phyloP scores from a whole-genome alignment of 495 filamentous ascomycete species.

The Penicillium argentinense region DNA sequence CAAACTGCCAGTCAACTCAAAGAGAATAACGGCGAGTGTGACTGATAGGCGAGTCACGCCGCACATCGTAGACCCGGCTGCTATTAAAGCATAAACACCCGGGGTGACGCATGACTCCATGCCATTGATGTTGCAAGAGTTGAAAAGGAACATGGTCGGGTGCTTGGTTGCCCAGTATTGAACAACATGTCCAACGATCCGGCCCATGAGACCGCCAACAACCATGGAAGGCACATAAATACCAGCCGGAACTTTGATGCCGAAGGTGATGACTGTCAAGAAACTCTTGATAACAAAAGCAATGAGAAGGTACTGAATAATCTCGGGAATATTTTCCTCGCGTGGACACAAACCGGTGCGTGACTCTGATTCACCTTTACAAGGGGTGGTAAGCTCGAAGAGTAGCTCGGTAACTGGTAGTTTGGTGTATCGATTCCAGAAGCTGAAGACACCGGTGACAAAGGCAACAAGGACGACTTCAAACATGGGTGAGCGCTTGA shows the following conservation, averaged over 20 bases:
- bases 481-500: conserved; percentile 81
- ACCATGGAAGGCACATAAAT: conserved; percentile 99
- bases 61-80: conserved; percentile 96
- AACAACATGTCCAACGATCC: conserved; percentile 80
- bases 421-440: conserved; percentile 92
- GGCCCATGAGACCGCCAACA: conserved; percentile 89
- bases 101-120: conserved; percentile 88
- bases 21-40: conserved; percentile 91
- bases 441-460: conserved; percentile 78
- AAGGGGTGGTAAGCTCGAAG: conserved; percentile 87
- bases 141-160: conserved; percentile 70
- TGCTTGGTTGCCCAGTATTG: conserved; percentile 79
- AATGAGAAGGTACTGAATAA: conserved; percentile 65
- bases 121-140: conserved; percentile 64
- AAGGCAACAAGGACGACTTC: conserved; percentile 88
- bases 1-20: conserved; percentile 91
- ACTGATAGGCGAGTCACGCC: conserved; percentile 93
- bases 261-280: conserved; percentile 85
- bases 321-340: conserved; percentile 69
- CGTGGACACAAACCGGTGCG: conserved; percentile 74
- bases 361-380: conserved; percentile 59
- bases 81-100: conserved; percentile 92
- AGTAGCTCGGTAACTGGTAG: conserved; percentile 87
- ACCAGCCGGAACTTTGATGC: conserved; percentile 91
- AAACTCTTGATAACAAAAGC: conserved; percentile 90